These are phyloP conservation scores for Lepidopterella palustris DNA, from an alignment of 495 filamentous ascomycete species.

Conservation along the genomic window DNA sequence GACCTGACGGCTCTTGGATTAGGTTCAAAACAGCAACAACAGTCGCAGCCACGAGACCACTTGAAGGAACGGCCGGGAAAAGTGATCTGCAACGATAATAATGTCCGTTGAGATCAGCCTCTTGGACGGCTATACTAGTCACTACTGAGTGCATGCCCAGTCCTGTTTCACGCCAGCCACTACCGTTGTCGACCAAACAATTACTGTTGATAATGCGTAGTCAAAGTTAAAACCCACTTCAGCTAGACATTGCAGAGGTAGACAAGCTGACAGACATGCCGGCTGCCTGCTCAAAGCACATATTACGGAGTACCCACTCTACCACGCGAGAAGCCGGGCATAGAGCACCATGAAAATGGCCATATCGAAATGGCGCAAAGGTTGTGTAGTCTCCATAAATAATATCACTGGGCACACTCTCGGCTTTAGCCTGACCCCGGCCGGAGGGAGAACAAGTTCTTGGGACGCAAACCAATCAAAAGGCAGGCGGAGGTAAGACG, in stretches of 20 bases:
- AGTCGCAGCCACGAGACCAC: not conserved
- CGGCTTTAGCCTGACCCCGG: no score
- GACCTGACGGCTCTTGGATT: not conserved
- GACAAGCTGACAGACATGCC: no score
- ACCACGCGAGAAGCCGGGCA: no score
- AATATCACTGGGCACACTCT: no score
- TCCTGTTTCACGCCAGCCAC: not conserved
- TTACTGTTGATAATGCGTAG: not conserved
- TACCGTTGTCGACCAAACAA: not conserved
- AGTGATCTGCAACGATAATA: not conserved
- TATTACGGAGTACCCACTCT: not conserved
- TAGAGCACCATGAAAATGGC: no score
- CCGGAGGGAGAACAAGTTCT: no score
- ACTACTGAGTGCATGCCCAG: not conserved
- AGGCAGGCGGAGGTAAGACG: no score
- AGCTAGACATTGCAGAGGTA: not conserved
- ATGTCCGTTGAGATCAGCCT: not conserved
- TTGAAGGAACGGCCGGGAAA: not conserved
- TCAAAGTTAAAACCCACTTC: slow-evolving; percentile 1
- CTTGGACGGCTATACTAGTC: not conserved
- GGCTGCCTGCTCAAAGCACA: not conserved
- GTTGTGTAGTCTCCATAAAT: no score
- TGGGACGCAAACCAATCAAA: no score
- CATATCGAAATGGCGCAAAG: no score
- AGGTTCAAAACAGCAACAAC: not conserved